Evolutionary conservation across 176 grass and related monocot species (phyloP), one percentile per base, ranked within the genome.

Genomic region (Puccinellia tenuiflora): DNA sequence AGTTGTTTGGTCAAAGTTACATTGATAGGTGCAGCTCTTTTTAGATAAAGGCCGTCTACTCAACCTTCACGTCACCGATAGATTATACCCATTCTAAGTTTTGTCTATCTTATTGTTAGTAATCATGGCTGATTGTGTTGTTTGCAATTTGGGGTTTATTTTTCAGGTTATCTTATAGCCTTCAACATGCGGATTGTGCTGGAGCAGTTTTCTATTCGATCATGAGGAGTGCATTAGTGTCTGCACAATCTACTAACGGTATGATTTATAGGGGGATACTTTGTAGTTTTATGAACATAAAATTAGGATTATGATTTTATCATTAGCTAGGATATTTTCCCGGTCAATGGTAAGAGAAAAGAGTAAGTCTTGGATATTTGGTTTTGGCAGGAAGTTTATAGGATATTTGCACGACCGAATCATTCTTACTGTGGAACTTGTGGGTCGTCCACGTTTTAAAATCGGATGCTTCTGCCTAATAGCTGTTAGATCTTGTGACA

Each of bases 131-230:
- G 34, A 79, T 68, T 80, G 47, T 1, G 18, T 62, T 81, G 33
- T 42, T 21, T 76, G 5, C 62, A 46, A 51, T 85, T 47, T 74
- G 43, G 7, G 84, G 33, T 70, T 72, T 78, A 40, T 68, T 52
- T 81, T 90, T 80, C 87, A 98, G 96, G 93, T 77, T 98, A 50
- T 88, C 91, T 77, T 98, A 86, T 74, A 93, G 85, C 78, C 91
- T 92, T 79, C 84, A 94, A 76, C 91, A 96, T 55, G 87, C 87
- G 2, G 96, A 98, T 71, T 95, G 91, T 90, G 93, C 85, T 75
- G 93, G 92, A 75, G 93, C 96, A 52, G 47, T 96, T 63, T 98
- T 93, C 79, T 91, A 90, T 35, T 88, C 91, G 17, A 73, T 95
- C 73, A 92, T 93, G 84, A 91, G 82, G 76, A 87, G 89, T 71